A percentile compares a stretch with the other conserved stretches of the same genome.
Conservation (phyloP, 768 basidiomycete species). For the Strobilomyces dryophilus region DNA sequence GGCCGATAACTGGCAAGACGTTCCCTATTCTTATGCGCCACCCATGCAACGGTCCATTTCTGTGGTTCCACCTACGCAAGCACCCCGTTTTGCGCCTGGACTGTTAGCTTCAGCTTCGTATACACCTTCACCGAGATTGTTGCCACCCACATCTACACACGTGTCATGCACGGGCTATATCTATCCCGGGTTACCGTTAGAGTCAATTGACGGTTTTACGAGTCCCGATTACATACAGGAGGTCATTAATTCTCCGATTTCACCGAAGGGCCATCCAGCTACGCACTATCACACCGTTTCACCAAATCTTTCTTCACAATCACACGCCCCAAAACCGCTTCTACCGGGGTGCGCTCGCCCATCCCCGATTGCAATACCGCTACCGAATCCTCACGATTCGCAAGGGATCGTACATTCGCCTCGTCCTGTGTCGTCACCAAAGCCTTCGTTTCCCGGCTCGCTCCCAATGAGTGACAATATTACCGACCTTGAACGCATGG, state of each 20-base stretch:
- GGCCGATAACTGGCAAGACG: slow-evolving; percentile 16
- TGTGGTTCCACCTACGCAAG: slow-evolving; percentile 36
- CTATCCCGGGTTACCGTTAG: slow-evolving; percentile 11
- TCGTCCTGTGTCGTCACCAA: slow-evolving; percentile 65
- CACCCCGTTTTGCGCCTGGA: slow-evolving; percentile 33
- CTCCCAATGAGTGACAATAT: slow-evolving; percentile 43
- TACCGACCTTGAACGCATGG: slow-evolving; percentile 68
- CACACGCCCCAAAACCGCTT: slow-evolving; percentile 7
- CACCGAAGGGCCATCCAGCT: slow-evolving; percentile 54
- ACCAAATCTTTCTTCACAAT: slow-evolving; percentile 42
- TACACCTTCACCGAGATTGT: slow-evolving; percentile 18
- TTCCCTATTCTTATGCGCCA: slow-evolving; percentile 31
- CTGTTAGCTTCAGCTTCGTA: slow-evolving; percentile 34
- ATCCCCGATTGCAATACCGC: slow-evolving; percentile 20
- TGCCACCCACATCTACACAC: slow-evolving; percentile 29
- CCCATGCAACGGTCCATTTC: slow-evolving; percentile 50
- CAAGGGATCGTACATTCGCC: slow-evolving; percentile 55
- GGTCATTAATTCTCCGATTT: slow-evolving; percentile 51
- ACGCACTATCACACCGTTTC: slow-evolving; percentile 62
- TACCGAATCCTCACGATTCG: slow-evolving; percentile 30
- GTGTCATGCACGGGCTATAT: slow-evolving; percentile 17
- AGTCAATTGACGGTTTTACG: slow-evolving; percentile 15
- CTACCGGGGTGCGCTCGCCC: slow-evolving; percentile 12
- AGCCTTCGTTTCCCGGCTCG: slow-evolving; percentile 40
- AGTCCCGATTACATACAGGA: slow-evolving; percentile 59